Evolutionary conservation across 345 rosid species (phyloP), one percentile per base, ranked within the genome.

Genomic region (Eucalyptus cloeziana): DNA sequence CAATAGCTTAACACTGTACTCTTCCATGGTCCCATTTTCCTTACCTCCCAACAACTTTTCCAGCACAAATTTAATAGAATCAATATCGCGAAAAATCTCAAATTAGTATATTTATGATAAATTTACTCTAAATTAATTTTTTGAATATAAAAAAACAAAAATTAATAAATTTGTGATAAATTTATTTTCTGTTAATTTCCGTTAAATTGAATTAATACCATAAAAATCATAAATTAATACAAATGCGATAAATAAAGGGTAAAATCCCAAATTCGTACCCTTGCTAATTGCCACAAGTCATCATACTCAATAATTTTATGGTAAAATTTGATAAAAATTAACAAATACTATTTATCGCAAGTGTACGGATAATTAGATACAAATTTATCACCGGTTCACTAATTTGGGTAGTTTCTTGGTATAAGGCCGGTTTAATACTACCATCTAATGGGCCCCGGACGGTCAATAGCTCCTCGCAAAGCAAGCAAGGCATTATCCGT

Each of bases 231-330:
- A 44, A 14, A 14, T 52, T 3, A 1, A 52, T 52, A 7, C 24
- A 7, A 2, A 52, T 2, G 2, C 0, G 0, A 52, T 52, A 52
- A 52, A 1, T 52, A 52, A 19, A 7, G 0, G 2, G 10, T 21
- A 52, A 52, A 52, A 21, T 52, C 25, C 8, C 2, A 52, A 21
- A 21, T 52, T 52, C 25, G 1, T 21, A 52, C 1, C 2, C 58
- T 19, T 10, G 2, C 21, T 52, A 52, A 52, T 52, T 52, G 2
- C 1, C 58, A 52, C 1, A 52, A 0, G 2, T 21, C 0, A 21
- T 52, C 5, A 52, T 52, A 52, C 10, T 52, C 2, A 1, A 52
- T 52, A 52, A 21, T 8, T 1, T 21, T 21, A 8, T 0, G 1
- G 1, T 52, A 52, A 52, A 7, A 52, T 7, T 52, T 52, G 24